These are phyloP conservation scores for Aspergillus indologenus DNA, from an alignment of 495 filamentous ascomycete species.

Conservation along the genomic window DNA sequence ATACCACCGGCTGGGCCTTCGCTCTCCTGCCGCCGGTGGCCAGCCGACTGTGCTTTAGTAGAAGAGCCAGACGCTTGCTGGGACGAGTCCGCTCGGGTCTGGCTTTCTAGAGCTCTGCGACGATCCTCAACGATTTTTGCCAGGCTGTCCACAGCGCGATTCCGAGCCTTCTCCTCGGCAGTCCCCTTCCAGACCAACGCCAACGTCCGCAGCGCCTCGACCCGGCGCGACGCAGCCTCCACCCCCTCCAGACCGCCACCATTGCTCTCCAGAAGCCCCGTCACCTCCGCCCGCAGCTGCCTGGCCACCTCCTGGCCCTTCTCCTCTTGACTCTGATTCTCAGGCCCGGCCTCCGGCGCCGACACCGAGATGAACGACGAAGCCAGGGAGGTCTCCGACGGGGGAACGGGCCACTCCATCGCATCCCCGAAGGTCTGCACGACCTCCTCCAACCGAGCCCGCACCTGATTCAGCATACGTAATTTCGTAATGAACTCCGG, in stretches of 20 bases:
- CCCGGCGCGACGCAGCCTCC: constrained; percentile 65
- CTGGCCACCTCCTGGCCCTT: constrained; percentile 73
- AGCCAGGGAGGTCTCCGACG: constrained; percentile 66
- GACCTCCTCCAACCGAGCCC: constrained; percentile 75
- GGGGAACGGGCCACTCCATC: constrained; percentile 88
- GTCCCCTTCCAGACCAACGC: constrained; percentile 87
- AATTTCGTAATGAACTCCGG: constrained; percentile 73
- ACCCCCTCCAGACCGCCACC: constrained; percentile 41
- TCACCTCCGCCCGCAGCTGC: constrained; percentile 67
- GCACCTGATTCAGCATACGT: constrained; percentile 78
- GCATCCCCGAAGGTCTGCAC: constrained; percentile 88
- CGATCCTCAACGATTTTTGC: constrained; percentile 56
- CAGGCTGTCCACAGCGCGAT: constrained; percentile 76
- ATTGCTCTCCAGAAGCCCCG: constrained; percentile 57
- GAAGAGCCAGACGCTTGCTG: constrained; percentile 24
- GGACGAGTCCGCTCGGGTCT: constrained; percentile 42
- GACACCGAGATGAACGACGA: constrained; percentile 81
- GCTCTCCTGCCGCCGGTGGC: constrained; percentile 40
- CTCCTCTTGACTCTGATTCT: constrained; percentile 65
- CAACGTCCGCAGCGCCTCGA: constrained; percentile 70
- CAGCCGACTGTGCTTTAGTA: constrained; percentile 12
- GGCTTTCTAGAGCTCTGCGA: constrained; percentile 54
- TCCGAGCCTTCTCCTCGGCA: constrained; percentile 82
- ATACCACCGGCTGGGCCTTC: constrained; percentile 65
- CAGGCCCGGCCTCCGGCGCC: constrained; percentile 63